Conservation (phyloP, 164 flowering plant genomes). For the Protea cynaroides region DNA sequence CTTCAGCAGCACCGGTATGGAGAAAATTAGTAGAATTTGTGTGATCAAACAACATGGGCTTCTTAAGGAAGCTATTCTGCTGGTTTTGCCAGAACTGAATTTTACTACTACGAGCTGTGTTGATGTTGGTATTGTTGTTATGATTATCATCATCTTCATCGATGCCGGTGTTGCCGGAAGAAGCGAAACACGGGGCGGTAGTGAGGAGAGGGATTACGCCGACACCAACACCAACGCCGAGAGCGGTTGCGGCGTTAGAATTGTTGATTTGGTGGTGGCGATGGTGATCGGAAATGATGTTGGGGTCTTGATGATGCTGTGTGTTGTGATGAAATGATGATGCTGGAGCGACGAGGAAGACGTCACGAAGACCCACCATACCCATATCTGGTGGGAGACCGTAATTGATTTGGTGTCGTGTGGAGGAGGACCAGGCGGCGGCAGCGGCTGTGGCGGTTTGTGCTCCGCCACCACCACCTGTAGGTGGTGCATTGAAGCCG, state of each 20-base stretch:
- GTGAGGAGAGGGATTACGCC: constrained; percentile 68
- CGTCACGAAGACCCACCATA: constrained; percentile 65
- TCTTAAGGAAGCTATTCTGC: constrained; percentile 22
- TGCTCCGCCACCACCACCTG: constrained; percentile 15
- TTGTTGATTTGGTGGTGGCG: constrained; percentile 19
- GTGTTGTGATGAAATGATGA: constrained; percentile 37
- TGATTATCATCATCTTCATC: constrained; percentile 16
- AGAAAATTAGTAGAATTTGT: constrained; percentile 16
- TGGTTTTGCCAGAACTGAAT: constrained; percentile 44
- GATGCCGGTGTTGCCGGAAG: constrained; percentile 8
- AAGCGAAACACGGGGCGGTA: constrained; percentile 30
- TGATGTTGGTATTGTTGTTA: background rate
- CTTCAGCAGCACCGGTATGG: constrained; percentile 13
- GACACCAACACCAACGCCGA: constrained; percentile 41
- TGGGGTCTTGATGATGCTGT: constrained; percentile 22
- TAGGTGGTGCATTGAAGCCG: constrained; percentile 63
- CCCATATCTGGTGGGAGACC: constrained; percentile 55
- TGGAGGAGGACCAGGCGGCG: constrained; percentile 21
- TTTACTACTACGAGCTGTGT: constrained; percentile 15
- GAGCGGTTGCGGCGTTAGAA: constrained; percentile 33
- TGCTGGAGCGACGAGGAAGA: constrained; percentile 65
- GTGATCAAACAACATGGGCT: constrained; percentile 22
- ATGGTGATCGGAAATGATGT: constrained; percentile 18
- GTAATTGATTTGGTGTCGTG: constrained; percentile 35
- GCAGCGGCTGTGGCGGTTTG: constrained; percentile 7